Base-by-base conservation (phyloP, 1,139 yeast species). In the Kurtzmaniella quercitrusa region DNA sequence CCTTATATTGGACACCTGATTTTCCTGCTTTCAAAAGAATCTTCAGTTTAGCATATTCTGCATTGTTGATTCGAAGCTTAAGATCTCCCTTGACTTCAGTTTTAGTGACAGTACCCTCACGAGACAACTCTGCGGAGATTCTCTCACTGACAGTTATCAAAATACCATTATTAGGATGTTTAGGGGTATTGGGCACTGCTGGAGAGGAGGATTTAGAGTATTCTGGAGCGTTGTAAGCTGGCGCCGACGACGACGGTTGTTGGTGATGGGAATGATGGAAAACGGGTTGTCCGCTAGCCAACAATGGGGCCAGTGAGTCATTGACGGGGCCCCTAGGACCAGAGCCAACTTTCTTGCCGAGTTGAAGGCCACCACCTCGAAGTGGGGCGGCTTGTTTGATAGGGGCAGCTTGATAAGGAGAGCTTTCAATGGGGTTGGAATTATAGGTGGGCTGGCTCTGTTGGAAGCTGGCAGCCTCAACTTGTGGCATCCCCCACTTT, bases 21-120 rank as follows among this genome's bases (percentile, higher is more conserved):
- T 70, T 62, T 38, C 70, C 66, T 36, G 81, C 71, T 40, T 71
- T 62, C 49, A 91, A 72, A 49, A 80, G 61, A 46, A 91, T 74
- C 59, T 79, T 80, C 46, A 89, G 77, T 51, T 77, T 77, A 17
- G 95, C 81, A 51, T 84, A 73, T 29, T 75, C 77, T 12, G 85
- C 71, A 55, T 89, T 79, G 60, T 86, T 90, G 53, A 93, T 82
- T 63, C 96, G 83, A 60, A 93, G 73, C 65, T 89, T 95, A 55
- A 93, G 73, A 54, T 86, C 95, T 61, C 98, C 98, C 65, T 89
- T 89, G 48, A 90, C 77, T 60, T 91, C 97, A 40, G 90, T 79
- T 24, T 81, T 71, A 44, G 76, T 62, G 46, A 90, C 70, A 1
- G 86, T 75, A 40, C 98, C 98, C 56, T 91, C 97, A 59, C 98